Conservation (phyloP, 192 early-diverging fungal genomes). For the Coemansia sp. region DNA sequence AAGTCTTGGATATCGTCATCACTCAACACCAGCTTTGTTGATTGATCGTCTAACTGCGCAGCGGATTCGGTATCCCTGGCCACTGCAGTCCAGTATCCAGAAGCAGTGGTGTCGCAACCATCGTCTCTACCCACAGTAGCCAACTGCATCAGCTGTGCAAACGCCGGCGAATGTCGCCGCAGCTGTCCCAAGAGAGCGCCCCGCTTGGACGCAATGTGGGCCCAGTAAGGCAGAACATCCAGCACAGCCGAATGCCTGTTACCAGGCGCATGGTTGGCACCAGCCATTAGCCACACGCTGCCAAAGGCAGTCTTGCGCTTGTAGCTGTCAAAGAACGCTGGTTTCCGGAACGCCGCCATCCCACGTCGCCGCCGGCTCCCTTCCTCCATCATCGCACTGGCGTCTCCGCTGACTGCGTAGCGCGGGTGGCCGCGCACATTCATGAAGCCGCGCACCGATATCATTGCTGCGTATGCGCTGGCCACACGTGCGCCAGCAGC, state of each 20-base stretch:
- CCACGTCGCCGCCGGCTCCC: not conserved
- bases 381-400: not conserved
- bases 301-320: constrained; percentile 7
- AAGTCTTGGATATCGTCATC: constrained; percentile 52
- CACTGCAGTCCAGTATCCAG: not conserved
- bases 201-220: constrained; percentile 7
- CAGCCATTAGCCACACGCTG: constrained; percentile 10
- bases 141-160: not conserved
- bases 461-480: constrained; percentile 19
- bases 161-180: not conserved
- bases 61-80: not conserved
- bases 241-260: not conserved
- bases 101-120: not conserved
- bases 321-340: constrained; percentile 37
- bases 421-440: constrained; percentile 19
- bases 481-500: constrained; percentile 7
- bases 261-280: not conserved
- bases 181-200: not conserved
- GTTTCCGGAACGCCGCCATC: constrained; percentile 35
- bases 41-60: not conserved
- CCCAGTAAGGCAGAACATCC: constrained; percentile 35
- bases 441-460: constrained; percentile 42
- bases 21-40: constrained; percentile 35
- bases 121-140: constrained; percentile 3
- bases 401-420: not conserved